Evolutionary conservation across 78 protist species (phyloP), one percentile per base, ranked within the genome.

Genomic region (Ministeria vibrans): DNA sequence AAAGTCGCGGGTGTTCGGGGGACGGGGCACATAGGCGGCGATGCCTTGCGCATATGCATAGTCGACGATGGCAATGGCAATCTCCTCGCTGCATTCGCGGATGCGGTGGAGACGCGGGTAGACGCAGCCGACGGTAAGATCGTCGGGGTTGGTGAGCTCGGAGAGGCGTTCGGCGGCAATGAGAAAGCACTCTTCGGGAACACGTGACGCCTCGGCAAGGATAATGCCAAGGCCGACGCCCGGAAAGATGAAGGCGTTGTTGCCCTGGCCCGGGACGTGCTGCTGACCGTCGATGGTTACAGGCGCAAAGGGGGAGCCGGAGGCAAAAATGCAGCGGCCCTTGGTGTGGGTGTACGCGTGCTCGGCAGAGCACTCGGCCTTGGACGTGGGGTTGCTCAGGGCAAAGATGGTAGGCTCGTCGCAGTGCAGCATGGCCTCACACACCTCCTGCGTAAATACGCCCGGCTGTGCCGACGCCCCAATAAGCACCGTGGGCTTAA

Each of bases 291-390:
- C 20, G 73, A 43, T n/a, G 20, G 0, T 5, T 39, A 87, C 91
- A n/a, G 90, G 88, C 46, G 22, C 83, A 49, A 93, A 95, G 59
- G 97, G 97, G 32, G 92, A 86, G 71, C 99, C 99, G 2, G 93
- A 78, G 59, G 96, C 97, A 64, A 88, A 92, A 83, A 93, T 84
- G 45, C 86, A 78, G 30, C 69, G 42, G 74, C 97, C 98, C 43
- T 92, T 46, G n/a, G 96, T 79, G n/a, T n/a, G n/a, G n/a, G n/a
- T n/a, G n/a, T n/a, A n/a, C n/a, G n/a, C 64, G 36, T 59, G 73
- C 69, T 88, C 93, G 28, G 95, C 92, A 5, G 94, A 84, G 83
- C 92, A 83, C 77, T 96, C 98, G 71, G 94, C 83, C 46, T 90
- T 81, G 82, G 84, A 62, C 36, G 97, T 96, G 76, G 79, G 87